Evolutionary conservation across 495 filamentous ascomycete species (phyloP), one percentile per base, ranked within the genome.

Genomic region (Umbilicaria muhlenbergii): DNA sequence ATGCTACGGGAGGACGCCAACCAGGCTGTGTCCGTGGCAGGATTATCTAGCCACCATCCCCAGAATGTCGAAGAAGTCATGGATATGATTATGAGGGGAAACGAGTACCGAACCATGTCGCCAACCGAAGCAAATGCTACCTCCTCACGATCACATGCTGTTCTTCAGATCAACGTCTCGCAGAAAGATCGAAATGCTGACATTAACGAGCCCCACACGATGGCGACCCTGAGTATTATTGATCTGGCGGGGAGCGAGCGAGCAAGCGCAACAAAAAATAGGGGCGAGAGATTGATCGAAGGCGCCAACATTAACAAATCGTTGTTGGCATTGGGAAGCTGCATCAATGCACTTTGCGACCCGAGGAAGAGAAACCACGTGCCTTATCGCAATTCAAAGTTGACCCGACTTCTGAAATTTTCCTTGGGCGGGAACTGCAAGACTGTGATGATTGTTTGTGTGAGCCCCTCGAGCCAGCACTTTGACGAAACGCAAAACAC

Each of bases 221-320:
- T 95, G 86, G 91, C 91, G 13, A 99, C 91, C 2, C 66, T 99
- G 18, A 95, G 88, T 47, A 96, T 99, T 42, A 99, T 99, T 57
- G 91, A 99, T 66, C 67, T 99, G 43, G 91, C 91, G 0, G 91
- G 91, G 42, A 95, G 88, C 55, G 91, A 99, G 60, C 78, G 91
- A 49, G 91, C 91, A 12, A 95, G 88, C 47, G 92, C 86, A 10
- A 99, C 91, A 15, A 94, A 94, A 65, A 99, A 99, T 59, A 66
- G 92, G 50, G 92, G 91, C 21, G 92, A 94, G 52, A 68, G 91
- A 34, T 63, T 99, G 38, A 63, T 91, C 18, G 91, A 99, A 60
- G 91, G 91, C 42, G 91, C 91, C 38, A 99, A 99, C 58, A 99
- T 99, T 71, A 99, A 99, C 70, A 93, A 95, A 58, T 96, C 92